These are phyloP conservation scores for Triangularia verruculosa DNA, from an alignment of 2,329 filamentous ascomycete species.

Conservation along the genomic window DNA sequence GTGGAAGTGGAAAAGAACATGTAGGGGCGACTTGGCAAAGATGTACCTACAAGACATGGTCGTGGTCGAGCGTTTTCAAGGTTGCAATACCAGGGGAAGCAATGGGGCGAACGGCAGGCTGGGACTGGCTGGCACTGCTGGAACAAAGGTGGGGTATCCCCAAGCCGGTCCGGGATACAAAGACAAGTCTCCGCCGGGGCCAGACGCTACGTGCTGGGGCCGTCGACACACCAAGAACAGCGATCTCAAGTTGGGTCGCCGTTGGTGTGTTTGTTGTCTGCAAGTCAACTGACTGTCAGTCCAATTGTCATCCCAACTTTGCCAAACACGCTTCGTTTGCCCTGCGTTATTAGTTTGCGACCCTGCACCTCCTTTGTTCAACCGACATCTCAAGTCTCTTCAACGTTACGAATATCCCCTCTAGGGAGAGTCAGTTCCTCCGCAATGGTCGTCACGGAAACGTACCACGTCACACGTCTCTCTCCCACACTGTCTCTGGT, in stretches of 20 bases:
- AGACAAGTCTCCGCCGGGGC: background rate
- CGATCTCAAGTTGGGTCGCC: background rate
- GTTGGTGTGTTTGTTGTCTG: background rate
- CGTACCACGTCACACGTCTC: background rate
- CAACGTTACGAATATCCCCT: conserved; percentile 4
- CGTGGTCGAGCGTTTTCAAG: background rate
- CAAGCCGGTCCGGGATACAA: background rate
- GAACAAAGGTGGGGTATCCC: conserved; percentile 1
- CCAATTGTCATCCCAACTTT: background rate
- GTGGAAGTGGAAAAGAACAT: background rate
- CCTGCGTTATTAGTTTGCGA: background rate
- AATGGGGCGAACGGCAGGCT: conserved; percentile 5
- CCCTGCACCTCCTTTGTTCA: background rate
- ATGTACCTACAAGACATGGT: background rate
- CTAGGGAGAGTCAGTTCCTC: background rate
- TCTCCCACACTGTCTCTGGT: background rate
- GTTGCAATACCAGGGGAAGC: background rate
- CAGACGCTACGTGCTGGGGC: background rate
- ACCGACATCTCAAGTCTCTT: too few species aligned
- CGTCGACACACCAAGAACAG: background rate
- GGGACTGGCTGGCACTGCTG: background rate
- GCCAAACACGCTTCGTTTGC: conserved; percentile 5
- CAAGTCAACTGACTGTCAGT: conserved; percentile 5
- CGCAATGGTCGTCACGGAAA: background rate
- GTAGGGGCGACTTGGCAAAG: background rate